Percentiles rank a stretch among this genome's conserved stretches.
These are phyloP conservation scores for Diplocarpon mali DNA, from an alignment of 2,329 filamentous ascomycete species.

Conservation along the genomic window DNA sequence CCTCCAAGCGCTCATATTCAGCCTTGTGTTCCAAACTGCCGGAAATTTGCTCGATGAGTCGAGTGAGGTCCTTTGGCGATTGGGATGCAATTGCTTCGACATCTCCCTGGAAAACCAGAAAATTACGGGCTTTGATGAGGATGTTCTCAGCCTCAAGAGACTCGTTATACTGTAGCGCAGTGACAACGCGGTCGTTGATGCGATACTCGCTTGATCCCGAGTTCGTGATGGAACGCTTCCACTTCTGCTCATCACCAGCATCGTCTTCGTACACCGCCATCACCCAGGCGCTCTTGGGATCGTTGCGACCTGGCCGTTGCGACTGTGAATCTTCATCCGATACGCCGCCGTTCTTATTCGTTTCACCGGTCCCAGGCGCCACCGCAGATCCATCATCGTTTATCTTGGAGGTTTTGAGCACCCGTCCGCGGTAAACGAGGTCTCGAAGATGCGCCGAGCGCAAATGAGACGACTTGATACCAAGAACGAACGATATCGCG, in stretches of 20 bases:
- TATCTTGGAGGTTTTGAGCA: slow-evolving; percentile 84
- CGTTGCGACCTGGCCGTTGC: slow-evolving; percentile 57
- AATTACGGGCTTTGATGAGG: slow-evolving; percentile 94
- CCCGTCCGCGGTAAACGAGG: slow-evolving; percentile 88
- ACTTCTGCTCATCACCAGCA: slow-evolving; percentile 84
- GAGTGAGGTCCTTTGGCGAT: slow-evolving; percentile 84
- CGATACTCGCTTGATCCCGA: slow-evolving; percentile 87
- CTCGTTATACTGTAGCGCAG: slow-evolving; percentile 86
- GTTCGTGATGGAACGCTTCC: slow-evolving; percentile 90
- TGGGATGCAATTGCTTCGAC: slow-evolving; percentile 95
- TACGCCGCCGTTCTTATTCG: slow-evolving; percentile 49
- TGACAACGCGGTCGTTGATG: slow-evolving; percentile 86
- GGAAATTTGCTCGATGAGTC: slow-evolving; percentile 93
- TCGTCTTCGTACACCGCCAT: slow-evolving; percentile 99
- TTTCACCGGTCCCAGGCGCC: slow-evolving; percentile 44
- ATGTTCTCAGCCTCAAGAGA: slow-evolving; percentile 90
- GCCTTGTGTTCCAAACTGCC: slow-evolving; percentile 90
- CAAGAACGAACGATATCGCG: slow-evolving; percentile 95
- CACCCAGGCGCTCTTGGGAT: slow-evolving; percentile 94
- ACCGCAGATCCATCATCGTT: slow-evolving; percentile 70
- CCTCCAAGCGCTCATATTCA: slow-evolving; percentile 86
- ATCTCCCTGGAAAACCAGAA: slow-evolving; percentile 95
- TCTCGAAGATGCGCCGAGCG: slow-evolving; percentile 90
- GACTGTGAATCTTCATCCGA: slow-evolving; percentile 45
- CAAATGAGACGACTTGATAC: slow-evolving; percentile 96